Evolutionary conservation across 2,329 filamentous ascomycete genomes (phyloP), one percentile per base, ranked within the genome.

Genomic region (Atkinsonella hypoxylon): DNA sequence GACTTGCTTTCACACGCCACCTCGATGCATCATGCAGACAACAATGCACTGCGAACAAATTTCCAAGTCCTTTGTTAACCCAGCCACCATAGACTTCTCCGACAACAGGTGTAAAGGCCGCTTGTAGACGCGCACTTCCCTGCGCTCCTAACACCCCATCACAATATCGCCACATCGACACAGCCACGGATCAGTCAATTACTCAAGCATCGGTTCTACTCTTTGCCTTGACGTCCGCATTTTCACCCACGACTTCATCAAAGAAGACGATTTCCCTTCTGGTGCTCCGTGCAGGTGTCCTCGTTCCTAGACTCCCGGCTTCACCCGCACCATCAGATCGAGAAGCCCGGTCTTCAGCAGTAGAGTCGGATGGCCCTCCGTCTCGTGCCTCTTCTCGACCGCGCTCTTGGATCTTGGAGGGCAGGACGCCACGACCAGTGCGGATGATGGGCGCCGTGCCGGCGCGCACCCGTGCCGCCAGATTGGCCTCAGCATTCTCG

Each of bases 231-330:
- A 40, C 20, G 15, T 38, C 41, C 8, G 30, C 26, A 40, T 15
- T 39, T 15, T 32, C 30, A 5, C 10, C 2, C 17, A 10, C 31
- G 20, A 54, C 32, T 32, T 54, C 49, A 26, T 54, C 52, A 17
- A 42, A 47, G 18, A 50, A 54, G 34, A 46, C 39, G 4, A 54
- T 51, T 3, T 54, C 52, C 20, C 52, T 45, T 43, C 48, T 48
- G 15, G 39, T 18, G 36, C 51, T 47, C 11, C 41, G 47, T 8
- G 40, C 42, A 18, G 45, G 45, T 15, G 45, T 53, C 18, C 30
- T 30, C 17, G 31, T 42, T 30, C 42, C 48, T 6, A 40, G 20
- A 12, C 31, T 22, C 26, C 45, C 32, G 39, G 30, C 43, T 30
- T 36, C 42, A 20, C 15, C 47, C 31, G 39, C 32, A 32, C 20